These are phyloP conservation scores for Fusarium avenaceum DNA, from an alignment of 2,329 filamentous ascomycete species.

Conservation along the genomic window DNA sequence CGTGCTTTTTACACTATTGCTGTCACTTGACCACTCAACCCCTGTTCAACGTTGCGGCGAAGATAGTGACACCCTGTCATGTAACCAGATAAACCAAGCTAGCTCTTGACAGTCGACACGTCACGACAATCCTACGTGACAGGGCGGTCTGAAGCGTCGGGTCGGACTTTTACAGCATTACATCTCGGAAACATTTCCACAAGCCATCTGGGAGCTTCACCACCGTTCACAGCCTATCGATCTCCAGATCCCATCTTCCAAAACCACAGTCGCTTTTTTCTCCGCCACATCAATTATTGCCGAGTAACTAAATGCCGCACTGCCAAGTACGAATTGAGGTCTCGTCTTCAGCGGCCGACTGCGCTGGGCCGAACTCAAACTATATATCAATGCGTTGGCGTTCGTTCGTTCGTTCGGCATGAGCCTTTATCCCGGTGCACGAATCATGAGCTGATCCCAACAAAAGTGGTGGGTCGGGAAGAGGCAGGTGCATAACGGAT, in stretches of 20 bases:
- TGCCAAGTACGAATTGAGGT: not conserved
- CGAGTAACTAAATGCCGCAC: not conserved
- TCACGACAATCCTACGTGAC: not conserved
- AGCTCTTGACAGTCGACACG: not conserved
- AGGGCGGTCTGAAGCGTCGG: not conserved
- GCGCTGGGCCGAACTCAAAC: not conserved
- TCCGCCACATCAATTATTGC: too few species aligned
- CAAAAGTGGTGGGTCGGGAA: not conserved
- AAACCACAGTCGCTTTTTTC: too few species aligned
- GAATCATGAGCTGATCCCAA: not conserved
- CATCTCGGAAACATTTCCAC: not conserved
- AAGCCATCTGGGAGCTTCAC: not conserved
- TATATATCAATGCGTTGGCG: not conserved
- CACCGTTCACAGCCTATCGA: not conserved
- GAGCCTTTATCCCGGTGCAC: not conserved
- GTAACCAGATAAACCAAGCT: not conserved
- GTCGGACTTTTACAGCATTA: not conserved
- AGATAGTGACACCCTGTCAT: not conserved
- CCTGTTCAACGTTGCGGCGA: not conserved
- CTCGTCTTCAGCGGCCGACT: not conserved
- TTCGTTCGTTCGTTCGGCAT: not conserved
- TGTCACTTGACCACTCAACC: not conserved
- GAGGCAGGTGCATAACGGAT: not conserved
- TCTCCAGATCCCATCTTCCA: too few species aligned
- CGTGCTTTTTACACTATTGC: too few species aligned